Conservation (phyloP, 441 rosid genomes). For the Biscutella laevigata region DNA sequence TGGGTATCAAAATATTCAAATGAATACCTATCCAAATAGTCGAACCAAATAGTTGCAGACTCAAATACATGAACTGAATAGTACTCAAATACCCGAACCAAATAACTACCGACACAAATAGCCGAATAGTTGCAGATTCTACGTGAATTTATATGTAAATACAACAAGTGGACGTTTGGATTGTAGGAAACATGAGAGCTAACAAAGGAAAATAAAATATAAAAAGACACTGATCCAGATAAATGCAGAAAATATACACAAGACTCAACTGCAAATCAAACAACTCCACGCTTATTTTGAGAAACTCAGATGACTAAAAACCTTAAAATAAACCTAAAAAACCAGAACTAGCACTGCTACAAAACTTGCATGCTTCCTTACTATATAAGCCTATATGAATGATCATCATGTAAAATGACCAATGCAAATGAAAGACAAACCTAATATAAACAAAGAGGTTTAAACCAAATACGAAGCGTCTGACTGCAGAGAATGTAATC, state of each 20-base stretch:
- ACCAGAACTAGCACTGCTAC: slow-evolving; percentile 43
- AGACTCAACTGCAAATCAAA: slow-evolving; percentile 15
- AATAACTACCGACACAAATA: no score
- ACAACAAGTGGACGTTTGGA: no score
- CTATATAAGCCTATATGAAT: slow-evolving; percentile 28
- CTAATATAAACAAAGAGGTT: slow-evolving; percentile 24
- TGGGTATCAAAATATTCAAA: no score
- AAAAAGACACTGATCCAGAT: slow-evolving; percentile 1
- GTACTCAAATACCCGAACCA: no score
- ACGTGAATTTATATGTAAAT: no score
- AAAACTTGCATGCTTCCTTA: slow-evolving; percentile 54
- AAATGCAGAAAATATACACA: slow-evolving; percentile 18
- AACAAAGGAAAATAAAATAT: no score
- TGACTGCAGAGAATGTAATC: slow-evolving; percentile 25
- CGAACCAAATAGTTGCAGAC: no score
- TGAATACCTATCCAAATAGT: no score
- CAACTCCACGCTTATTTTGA: slow-evolving; percentile 19
- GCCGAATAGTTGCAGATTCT: no score
- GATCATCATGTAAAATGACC: slow-evolving; percentile 15
- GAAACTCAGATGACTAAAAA: slow-evolving; percentile 7
- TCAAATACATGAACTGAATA: no score
- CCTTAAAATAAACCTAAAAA: slow-evolving; percentile 10
- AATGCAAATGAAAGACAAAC: slow-evolving; percentile 1
- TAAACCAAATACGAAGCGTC: neutral
- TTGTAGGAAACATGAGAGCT: no score